Conservation (phyloP, 139 green algal species). For the Chlamydomonas schloesseri region DNA sequence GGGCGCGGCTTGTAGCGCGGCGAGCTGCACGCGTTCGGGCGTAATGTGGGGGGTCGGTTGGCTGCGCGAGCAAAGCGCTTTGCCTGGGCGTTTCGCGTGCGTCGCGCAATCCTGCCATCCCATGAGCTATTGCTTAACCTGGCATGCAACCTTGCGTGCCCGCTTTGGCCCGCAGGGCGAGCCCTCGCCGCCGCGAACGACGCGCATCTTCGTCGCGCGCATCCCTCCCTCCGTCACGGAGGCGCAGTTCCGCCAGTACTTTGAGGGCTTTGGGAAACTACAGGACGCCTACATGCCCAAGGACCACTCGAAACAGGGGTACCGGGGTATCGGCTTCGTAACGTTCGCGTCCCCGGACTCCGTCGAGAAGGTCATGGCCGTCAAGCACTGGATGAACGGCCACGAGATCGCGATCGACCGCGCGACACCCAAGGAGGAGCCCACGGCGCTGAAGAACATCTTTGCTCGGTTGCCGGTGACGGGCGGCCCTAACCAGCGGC, state of each 20-base stretch:
- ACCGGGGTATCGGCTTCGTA: conserved; percentile 92
- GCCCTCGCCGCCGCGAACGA: conserved; percentile 63
- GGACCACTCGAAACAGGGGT: conserved; percentile 82
- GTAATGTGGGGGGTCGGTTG: no score
- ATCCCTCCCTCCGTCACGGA: conserved; percentile 86
- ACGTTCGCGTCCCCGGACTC: conserved; percentile 82
- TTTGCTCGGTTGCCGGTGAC: conserved; percentile 42
- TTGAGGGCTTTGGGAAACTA: conserved; percentile 86
- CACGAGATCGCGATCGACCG: conserved; percentile 91
- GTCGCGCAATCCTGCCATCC: no score
- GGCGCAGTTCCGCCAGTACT: conserved; percentile 85
- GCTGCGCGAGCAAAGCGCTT: no score
- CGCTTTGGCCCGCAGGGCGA: conserved; percentile 47
- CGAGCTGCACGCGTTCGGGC: no score
- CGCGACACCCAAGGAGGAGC: conserved; percentile 88
- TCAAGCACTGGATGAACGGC: conserved; percentile 83
- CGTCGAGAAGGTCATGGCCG: conserved; percentile 75
- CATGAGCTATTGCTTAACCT: no score
- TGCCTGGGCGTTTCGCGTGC: no score
- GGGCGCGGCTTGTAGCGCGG: background rate
- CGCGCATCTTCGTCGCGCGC: conserved; percentile 90
- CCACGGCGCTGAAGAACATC: conserved; percentile 45
- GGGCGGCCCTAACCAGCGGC: conserved; percentile 37
- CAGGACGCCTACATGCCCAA: conserved; percentile 93
- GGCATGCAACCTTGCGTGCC: no score